Percentiles rank a stretch among this genome's conserved stretches.
Conservation (phyloP, 2,329 filamentous ascomycete genomes). For the Alternaria dauci region DNA sequence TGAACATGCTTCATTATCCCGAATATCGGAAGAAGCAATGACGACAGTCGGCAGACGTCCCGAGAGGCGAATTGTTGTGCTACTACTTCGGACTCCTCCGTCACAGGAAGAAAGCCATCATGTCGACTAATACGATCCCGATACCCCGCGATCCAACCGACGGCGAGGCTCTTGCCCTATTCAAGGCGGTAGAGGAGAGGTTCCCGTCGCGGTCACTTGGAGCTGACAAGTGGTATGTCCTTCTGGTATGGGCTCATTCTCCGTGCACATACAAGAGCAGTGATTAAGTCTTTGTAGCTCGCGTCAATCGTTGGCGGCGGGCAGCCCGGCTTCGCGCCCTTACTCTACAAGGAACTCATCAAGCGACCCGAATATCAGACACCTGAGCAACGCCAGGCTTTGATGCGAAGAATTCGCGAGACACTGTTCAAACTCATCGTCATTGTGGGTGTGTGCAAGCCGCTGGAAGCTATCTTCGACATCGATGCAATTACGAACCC, state of each 20-base stretch:
- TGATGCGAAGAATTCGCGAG: constrained; percentile 65
- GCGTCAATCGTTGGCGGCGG: constrained; percentile 60
- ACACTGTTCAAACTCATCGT: constrained; percentile 65
- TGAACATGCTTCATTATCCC: not conserved
- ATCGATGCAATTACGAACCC: constrained; percentile 61
- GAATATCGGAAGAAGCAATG: not conserved
- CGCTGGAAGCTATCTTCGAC: constrained; percentile 67
- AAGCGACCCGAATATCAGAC: constrained; percentile 57
- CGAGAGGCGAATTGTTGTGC: not conserved
- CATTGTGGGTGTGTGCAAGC: constrained; percentile 69
- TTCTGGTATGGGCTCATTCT: constrained; percentile 41
- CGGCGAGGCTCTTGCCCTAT: constrained; percentile 53
- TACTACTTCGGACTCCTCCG: not conserved
- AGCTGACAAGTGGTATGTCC: constrained; percentile 58
- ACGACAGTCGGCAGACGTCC: not conserved
- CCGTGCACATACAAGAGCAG: not conserved
- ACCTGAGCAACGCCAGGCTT: constrained; percentile 54
- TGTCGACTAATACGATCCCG: constrained; percentile 24
- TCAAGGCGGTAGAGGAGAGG: constrained; percentile 53
- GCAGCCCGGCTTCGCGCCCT: constrained; percentile 60
- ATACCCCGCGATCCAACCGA: constrained; percentile 44
- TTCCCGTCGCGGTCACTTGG: constrained; percentile 56
- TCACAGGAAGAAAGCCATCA: not conserved
- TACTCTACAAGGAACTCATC: constrained; percentile 66
- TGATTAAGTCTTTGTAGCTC: constrained; percentile 31